A percentile compares a stretch with the other conserved stretches of the same genome.
Conservation (phyloP, 2,329 filamentous ascomycete species). For the Dactylella cylindrospora region DNA sequence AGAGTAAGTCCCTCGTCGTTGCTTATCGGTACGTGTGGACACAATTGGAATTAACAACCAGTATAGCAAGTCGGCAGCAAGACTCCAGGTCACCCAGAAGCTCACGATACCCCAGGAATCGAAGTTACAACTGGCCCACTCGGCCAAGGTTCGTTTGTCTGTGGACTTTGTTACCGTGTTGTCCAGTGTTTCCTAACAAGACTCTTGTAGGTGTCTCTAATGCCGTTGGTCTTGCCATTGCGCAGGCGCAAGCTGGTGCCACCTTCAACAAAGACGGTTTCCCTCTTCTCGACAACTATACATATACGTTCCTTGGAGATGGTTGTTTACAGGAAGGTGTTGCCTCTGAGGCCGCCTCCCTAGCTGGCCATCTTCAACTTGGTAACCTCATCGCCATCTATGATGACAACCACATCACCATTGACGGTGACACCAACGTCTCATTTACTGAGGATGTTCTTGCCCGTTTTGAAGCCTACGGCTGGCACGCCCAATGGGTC, state of each 20-base stretch:
- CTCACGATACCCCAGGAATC: slow-evolving; percentile 92
- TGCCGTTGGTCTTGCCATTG: slow-evolving; percentile 95
- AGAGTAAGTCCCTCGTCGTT: slow-evolving; percentile 65
- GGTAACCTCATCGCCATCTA: slow-evolving; percentile 97
- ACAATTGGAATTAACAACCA: slow-evolving; percentile 42
- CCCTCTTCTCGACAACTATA: slow-evolving; percentile 92
- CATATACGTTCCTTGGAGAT: slow-evolving; percentile 94
- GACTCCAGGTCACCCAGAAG: slow-evolving; percentile 93
- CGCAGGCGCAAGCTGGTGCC: slow-evolving; percentile 85
- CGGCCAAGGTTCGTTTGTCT: slow-evolving; percentile 69
- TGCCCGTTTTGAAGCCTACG: slow-evolving; percentile 94
- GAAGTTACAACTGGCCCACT: slow-evolving; percentile 98
- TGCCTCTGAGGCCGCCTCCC: slow-evolving; percentile 85
- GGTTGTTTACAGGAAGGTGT: slow-evolving; percentile 99
- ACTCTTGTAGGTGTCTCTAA: slow-evolving; percentile 66
- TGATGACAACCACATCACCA: slow-evolving; percentile 97
- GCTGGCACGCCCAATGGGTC: slow-evolving; percentile 88
- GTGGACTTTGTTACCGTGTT: not conserved
- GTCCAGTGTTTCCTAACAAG: not conserved
- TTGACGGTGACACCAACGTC: slow-evolving; percentile 91
- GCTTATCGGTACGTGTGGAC: slow-evolving; percentile 18
- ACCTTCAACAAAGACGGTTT: slow-evolving; percentile 96
- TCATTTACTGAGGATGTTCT: slow-evolving; percentile 96
- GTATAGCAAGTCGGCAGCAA: slow-evolving; percentile 70
- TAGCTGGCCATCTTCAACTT: slow-evolving; percentile 93